phyloP scores from a whole-genome alignment of 306 rosid species.

The Vicia sativa region DNA sequence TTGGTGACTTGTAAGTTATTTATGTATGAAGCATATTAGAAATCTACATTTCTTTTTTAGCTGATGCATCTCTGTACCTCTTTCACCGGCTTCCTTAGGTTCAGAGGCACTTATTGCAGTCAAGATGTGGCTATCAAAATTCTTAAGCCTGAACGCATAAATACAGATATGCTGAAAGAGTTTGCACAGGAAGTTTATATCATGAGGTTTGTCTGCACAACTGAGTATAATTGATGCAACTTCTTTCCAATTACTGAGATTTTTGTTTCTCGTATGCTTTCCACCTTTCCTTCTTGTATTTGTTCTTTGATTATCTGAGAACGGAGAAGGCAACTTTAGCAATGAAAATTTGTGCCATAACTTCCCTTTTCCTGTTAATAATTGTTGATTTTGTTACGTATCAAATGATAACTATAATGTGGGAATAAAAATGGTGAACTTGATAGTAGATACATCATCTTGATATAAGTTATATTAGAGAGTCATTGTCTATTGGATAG shows the following conservation, averaged over 20 bases:
- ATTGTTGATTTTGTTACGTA: constrained; percentile 22
- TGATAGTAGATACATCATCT: constrained; percentile 18
- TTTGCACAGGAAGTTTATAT: constrained; percentile 98
- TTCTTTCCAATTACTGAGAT: constrained; percentile 30
- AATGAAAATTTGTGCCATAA: constrained; percentile 2
- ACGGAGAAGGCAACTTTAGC: constrained; percentile 28
- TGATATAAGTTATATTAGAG: constrained; percentile 9
- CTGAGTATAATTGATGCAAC: constrained; percentile 29
- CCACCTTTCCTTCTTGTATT: constrained; percentile 22
- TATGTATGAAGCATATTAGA: constrained; percentile 35
- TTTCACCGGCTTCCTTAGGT: constrained; percentile 57
- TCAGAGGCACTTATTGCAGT: constrained; percentile 86
- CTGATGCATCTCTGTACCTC: constrained; percentile 42
- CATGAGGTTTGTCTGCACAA: constrained; percentile 73
- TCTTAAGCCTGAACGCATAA: constrained; percentile 84
- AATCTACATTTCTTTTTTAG: constrained; percentile 36
- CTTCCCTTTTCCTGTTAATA: constrained; percentile 21
- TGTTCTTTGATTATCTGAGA: constrained; percentile 9
- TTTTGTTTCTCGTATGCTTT: constrained; percentile 11
- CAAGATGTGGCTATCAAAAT: constrained; percentile 98
- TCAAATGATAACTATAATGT: constrained; percentile 17
- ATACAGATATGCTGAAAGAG: constrained; percentile 83
- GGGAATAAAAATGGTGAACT: constrained; percentile 1
- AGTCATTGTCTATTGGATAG: not conserved
- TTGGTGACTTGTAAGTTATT: constrained; percentile 90